Base-by-base conservation (phyloP, 768 basidiomycete species). In the Xerocomellus intermedius region DNA sequence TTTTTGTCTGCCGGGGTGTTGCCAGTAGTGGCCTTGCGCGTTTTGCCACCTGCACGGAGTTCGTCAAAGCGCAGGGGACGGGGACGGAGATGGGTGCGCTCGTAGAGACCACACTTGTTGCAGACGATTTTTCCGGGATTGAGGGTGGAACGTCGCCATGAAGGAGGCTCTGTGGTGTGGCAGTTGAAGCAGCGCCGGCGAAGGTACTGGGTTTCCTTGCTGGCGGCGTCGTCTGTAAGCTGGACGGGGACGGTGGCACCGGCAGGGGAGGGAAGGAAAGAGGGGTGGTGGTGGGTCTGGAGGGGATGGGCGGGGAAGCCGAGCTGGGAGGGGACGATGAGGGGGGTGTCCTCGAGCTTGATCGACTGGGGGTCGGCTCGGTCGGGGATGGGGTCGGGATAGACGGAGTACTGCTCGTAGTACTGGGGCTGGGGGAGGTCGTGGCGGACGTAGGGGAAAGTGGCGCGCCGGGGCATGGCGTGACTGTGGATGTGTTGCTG, bases 111-210 rank as follows among this genome's bases (percentile, higher is more conserved):
- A 60, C 91, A 94, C 77, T 94, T 94, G 80, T 94, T 94, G 81
- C 91, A 94, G 42, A 94, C 91, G 65, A 94, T 94, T 74, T 94
- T 94, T 60, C 91, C 91, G 0, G 89, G 89, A 71, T 91, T 91
- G 65, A 94, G 85, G 5, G 91, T 93, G 30, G 84, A 87, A 42
- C 91, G 83, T 50, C 91, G 86, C 91, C 91, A 94, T 24, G 83
- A 86, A 8, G 91, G 91, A 0, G 91, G 91, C 68, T 94, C 91
- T 2, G 91, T 94, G 19, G 91, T 91, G 68, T 91, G 91, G 75
- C 91, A 94, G 73, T 94, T 94, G 79, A 87, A 90, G 75, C 91
- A 94, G 9, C 90, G 80, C 37, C 91, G 80, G 22, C 91, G 88
- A 52, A 94, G 85, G 68, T 91, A 92, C 73, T 94, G 91, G 0